Evolutionary conservation across 108 stramenopile species (phyloP), one percentile per base, ranked within the genome.

Genomic region (Stephanodiscus minutulus): DNA sequence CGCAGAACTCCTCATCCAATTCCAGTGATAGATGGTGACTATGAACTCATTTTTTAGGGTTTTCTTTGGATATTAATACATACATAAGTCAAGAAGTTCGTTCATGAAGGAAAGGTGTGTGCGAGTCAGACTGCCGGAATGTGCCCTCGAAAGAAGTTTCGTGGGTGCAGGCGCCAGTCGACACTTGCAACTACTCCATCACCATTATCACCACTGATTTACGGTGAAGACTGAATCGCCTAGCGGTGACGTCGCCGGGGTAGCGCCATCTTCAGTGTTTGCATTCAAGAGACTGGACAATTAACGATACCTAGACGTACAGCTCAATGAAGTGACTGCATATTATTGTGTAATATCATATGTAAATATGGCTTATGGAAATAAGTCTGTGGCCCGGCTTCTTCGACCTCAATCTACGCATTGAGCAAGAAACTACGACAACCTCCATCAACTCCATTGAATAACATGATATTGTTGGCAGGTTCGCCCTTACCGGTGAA

Each of bases 401-500:
- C 36, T 49, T 66, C n/a, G 0, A 49, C 29, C 31, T 44, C 56
- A 29, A 86, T 75, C 25, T 72, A 37, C 9, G 33, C 61, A 44
- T 60, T 8, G 8, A 94, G 70, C 58, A 91, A 58, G 71, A 93
- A 91, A 36, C 64, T 88, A 61, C 88, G 86, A 33, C 86, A 89
- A 35, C 91, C 87, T 63, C 92, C 89, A 36, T 83, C 76, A 21
- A 58, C 47, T 5, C 93, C 96, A 62, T 90, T 88, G 36, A 95
- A 91, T 62, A 91, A 29, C 50, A 97, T 68, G 9, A 91, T 81
- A 74, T 97, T 97, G 66, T 92, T 91, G 57, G 91, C 91, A 12
- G 96, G 96, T 70, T 91, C 90, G 56, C 93, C 96, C 71, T 92
- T 94, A n/a, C 91, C 89, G 55, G 83, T 89, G 64, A 97, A 83